Evolutionary conservation across 148 eudicot genomes (phyloP).

Genomic region (Euryodendron excelsum): DNA sequence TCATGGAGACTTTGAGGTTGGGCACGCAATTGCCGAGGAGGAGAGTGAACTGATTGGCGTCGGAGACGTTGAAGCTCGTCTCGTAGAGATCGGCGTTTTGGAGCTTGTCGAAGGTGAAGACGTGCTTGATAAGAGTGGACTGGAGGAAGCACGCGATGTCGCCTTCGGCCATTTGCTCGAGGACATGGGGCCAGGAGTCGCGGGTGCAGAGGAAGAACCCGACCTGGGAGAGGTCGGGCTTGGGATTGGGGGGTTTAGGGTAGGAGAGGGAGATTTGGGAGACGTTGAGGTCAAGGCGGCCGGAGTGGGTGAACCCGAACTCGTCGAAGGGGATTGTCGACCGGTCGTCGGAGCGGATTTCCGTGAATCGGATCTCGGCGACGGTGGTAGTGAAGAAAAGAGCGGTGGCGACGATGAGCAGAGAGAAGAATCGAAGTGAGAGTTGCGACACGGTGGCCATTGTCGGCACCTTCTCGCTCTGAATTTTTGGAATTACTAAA

Average conservation of each 20-base stretch:
- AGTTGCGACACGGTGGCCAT: constrained; percentile 1
- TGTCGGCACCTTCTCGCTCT: too few relatives aligned
- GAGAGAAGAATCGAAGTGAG: constrained; percentile 8
- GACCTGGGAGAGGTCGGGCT: constrained; percentile 39
- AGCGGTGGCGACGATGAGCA: constrained; percentile 11
- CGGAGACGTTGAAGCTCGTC: constrained; percentile 6
- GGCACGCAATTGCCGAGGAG: constrained; percentile 31
- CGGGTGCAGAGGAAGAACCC: constrained; percentile 55
- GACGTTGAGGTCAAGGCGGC: constrained; percentile 52
- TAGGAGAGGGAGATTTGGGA: constrained; percentile 42
- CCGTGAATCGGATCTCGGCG: constrained; percentile 38
- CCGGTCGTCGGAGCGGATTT: constrained; percentile 43
- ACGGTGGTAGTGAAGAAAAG: constrained; percentile 9
- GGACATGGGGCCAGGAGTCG: constrained; percentile 45
- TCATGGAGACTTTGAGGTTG: constrained; percentile 19
- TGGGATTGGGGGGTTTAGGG: constrained; percentile 25
- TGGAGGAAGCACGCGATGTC: constrained; percentile 42
- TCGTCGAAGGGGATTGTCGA: constrained; percentile 53
- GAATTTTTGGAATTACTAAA: too few relatives aligned
- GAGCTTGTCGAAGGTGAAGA: constrained; percentile 39
- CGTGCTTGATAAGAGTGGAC: constrained; percentile 34
- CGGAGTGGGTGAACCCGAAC: constrained; percentile 56
- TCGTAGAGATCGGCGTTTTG: constrained; percentile 12
- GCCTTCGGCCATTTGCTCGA: constrained; percentile 35
- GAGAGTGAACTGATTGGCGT: constrained; percentile 31